These are phyloP conservation scores for Mycosphaerella sp. DNA, from an alignment of 2,329 filamentous ascomycete genomes.

Conservation along the genomic window DNA sequence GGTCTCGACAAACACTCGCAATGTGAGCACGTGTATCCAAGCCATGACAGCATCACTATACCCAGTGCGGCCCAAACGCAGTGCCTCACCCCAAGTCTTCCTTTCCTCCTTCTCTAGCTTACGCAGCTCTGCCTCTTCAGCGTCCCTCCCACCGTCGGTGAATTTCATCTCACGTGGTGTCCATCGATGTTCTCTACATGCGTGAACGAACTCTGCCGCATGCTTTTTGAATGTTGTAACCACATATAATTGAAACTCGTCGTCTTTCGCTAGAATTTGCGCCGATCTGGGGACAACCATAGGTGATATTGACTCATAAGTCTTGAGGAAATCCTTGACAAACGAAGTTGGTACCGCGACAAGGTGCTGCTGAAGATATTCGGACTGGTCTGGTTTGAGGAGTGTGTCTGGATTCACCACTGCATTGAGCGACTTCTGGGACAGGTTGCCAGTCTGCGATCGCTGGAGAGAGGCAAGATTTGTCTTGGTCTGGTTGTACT, in stretches of 20 bases:
- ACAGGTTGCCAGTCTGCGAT: constrained; percentile 87
- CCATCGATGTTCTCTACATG: constrained; percentile 89
- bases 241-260: constrained; percentile 81
- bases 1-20: constrained; percentile 94
- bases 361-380: constrained; percentile 94
- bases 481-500: constrained; percentile 88
- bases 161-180: constrained; percentile 92
- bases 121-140: constrained; percentile 81
- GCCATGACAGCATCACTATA: constrained; percentile 96
- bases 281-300: constrained; percentile 94
- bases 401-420: constrained; percentile 70
- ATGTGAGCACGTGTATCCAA: constrained; percentile 84
- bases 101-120: constrained; percentile 76
- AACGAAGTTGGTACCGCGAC: constrained; percentile 75
- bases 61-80: constrained; percentile 80
- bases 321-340: constrained; percentile 81
- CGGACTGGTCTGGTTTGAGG: constrained; percentile 73
- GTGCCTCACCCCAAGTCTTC: constrained; percentile 86
- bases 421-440: constrained; percentile 87
- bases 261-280: constrained; percentile 70
- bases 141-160: constrained; percentile 80
- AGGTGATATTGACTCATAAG: constrained; percentile 78
- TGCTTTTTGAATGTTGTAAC: constrained; percentile 94
- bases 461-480: constrained; percentile 75
- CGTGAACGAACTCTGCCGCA: constrained; percentile 78